A percentile compares a stretch with the other conserved stretches of the same genome.
Conservation (phyloP, 768 basidiomycete species). For the Suillus subalutaceus region DNA sequence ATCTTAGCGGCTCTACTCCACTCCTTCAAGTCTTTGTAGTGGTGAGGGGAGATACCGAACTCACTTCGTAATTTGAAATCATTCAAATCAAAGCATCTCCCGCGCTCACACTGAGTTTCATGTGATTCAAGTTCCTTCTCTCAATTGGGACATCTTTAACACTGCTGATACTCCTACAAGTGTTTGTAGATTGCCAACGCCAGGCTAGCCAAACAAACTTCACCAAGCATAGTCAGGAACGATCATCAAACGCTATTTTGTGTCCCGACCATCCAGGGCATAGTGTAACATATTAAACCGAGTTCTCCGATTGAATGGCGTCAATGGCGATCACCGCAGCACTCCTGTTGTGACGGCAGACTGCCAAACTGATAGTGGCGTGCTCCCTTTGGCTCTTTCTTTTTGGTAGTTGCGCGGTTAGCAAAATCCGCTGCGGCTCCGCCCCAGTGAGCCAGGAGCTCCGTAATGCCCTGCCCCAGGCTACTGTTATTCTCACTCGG, state of each 20-base stretch:
- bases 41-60: neutral
- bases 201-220: neutral
- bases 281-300: neutral
- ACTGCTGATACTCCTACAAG: neutral
- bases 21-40: neutral
- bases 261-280: neutral
- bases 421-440: neutral
- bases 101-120: neutral
- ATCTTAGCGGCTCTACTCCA: neutral
- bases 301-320: too few species aligned
- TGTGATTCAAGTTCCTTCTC: neutral
- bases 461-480: neutral
- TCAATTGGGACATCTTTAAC: neutral
- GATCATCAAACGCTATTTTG: constrained; percentile 4
- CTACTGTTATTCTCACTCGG: neutral
- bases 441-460: neutral
- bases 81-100: neutral
- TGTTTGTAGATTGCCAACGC: neutral
- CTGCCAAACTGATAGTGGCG: neutral
- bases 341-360: neutral
- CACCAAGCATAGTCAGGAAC: neutral
- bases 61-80: neutral
- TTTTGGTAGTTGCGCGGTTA: neutral
- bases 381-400: neutral
- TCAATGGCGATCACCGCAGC: neutral